Evolutionary conservation across 495 filamentous ascomycete species (phyloP), one percentile per base, ranked within the genome.

Genomic region (Penicillium angulare): DNA sequence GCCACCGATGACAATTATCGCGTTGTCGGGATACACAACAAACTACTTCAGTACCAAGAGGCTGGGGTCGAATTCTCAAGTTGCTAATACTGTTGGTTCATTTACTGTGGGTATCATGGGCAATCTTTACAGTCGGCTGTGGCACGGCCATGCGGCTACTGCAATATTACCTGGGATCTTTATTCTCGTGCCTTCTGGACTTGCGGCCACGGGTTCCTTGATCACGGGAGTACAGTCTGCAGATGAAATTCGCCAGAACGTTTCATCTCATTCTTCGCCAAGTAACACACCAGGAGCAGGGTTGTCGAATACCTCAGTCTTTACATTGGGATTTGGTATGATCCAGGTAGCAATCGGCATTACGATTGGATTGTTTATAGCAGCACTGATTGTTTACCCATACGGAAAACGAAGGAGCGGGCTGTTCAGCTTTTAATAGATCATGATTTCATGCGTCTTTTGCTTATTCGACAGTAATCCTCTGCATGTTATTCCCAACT

Each of bases 261-360:
- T 74, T 2, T 71, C 73, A 8, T 48, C 61, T 10, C 51, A 61
- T 18, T 18, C 32, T 4, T 8, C 20, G 0, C 18, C 45, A 6
- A 60, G 47, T 29, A 47, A 38, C 13, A 3, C 41, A 9, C 50
- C 53, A n/a, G 47, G 53, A 7, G 49, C 59, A 13, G 60, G 60
- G 22, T 15, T 61, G 10, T 15, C 23, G 1, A 42, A 47, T 29
- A 65, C 22, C n/a, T 66, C 66, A 26, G 40, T 58, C 18, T 64
- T 63, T 26, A 64, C 53, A 17, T 45, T 71, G 44, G 69, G 67
- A 1, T 69, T 66, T 51, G 67, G 69, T 2, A 72, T 72, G 69
- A 84, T 95, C 47, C 87, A 96, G 61, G 83, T 96, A 10, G 90
- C 91, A 2, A 92, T 95, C 65, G 91, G 88, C 22, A 93, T 95